These are phyloP conservation scores for Penstemon newberryi DNA, from an alignment of 257 asterid species.

Conservation along the genomic window DNA sequence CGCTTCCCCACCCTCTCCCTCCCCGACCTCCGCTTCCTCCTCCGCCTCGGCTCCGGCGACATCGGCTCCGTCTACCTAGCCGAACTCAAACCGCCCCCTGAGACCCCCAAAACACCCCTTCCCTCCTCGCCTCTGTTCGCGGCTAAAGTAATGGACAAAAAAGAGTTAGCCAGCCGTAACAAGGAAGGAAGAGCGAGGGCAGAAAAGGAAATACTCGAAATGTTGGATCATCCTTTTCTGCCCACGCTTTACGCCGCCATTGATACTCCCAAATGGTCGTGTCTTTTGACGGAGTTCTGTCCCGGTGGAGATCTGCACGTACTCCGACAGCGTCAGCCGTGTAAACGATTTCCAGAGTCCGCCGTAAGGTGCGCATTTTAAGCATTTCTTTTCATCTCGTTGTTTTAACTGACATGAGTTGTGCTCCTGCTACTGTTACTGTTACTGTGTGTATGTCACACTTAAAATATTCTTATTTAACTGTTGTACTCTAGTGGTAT, in stretches of 20 bases:
- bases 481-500: too few relatives aligned
- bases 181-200: conserved; percentile 90
- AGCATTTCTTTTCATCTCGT: not conserved
- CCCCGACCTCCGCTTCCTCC: conserved; percentile 85
- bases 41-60: conserved; percentile 91
- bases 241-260: conserved; percentile 82
- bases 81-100: conserved; percentile 56
- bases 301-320: conserved; percentile 99
- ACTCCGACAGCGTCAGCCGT: conserved; percentile 94
- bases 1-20: conserved; percentile 52
- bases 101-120: conserved; percentile 21
- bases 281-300: conserved; percentile 85
- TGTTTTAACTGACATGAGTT: too few relatives aligned
- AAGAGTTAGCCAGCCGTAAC: conserved; percentile 75
- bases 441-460: conserved; percentile 4
- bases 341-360: conserved; percentile 81
- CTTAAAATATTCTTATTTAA: not conserved
- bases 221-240: conserved; percentile 86
- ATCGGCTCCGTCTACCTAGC: conserved; percentile 90
- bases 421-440: not conserved
- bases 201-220: conserved; percentile 79
- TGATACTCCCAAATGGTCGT: conserved; percentile 86
- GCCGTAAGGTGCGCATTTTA: conserved; percentile 71
- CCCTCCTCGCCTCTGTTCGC: conserved; percentile 56
- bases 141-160: conserved; percentile 88